phyloP scores from a whole-genome alignment of 257 asterid genomes.

The Fraxinus cuspidata region DNA sequence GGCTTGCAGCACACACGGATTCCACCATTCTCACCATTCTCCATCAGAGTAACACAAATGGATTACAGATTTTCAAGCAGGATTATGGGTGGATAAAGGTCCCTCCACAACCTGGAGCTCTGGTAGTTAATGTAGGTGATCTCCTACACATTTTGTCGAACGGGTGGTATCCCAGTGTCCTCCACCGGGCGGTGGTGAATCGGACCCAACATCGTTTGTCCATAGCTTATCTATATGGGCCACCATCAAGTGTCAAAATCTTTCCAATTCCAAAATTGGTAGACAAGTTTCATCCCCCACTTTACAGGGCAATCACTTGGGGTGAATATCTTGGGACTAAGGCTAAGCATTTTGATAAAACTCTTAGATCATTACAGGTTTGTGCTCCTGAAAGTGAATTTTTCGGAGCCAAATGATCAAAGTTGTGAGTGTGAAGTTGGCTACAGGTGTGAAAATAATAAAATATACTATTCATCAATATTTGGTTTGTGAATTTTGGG shows the following conservation, averaged over 20 bases:
- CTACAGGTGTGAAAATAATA: constrained; percentile 13
- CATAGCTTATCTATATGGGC: constrained; percentile 76
- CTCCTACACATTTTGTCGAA: constrained; percentile 78
- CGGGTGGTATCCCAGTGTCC: constrained; percentile 72
- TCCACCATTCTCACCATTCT: constrained; percentile 85
- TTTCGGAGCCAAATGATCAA: constrained; percentile 50
- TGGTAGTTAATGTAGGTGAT: constrained; percentile 79
- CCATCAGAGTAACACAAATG: constrained; percentile 83
- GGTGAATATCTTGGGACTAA: constrained; percentile 71
- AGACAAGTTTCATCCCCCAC: constrained; percentile 54
- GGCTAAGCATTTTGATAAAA: constrained; percentile 81
- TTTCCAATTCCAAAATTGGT: constrained; percentile 62
- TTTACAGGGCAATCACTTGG: constrained; percentile 79
- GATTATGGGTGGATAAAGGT: constrained; percentile 68
- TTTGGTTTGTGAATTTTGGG: background rate
- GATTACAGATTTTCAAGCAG: constrained; percentile 66
- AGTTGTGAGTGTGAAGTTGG: constrained; percentile 45
- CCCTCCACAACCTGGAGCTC: constrained; percentile 63
- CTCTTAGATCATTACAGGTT: constrained; percentile 63
- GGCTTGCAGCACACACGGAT: constrained; percentile 91
- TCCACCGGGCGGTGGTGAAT: constrained; percentile 91
- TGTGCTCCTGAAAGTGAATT: constrained; percentile 45
- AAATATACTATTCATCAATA: background rate
- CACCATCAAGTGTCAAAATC: constrained; percentile 55
- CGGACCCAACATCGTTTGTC: constrained; percentile 63